A percentile compares a stretch with the other conserved stretches of the same genome.
Evolutionary conservation across 768 basidiomycete genomes (phyloP).

Genomic region (Termitomyces sp.): DNA sequence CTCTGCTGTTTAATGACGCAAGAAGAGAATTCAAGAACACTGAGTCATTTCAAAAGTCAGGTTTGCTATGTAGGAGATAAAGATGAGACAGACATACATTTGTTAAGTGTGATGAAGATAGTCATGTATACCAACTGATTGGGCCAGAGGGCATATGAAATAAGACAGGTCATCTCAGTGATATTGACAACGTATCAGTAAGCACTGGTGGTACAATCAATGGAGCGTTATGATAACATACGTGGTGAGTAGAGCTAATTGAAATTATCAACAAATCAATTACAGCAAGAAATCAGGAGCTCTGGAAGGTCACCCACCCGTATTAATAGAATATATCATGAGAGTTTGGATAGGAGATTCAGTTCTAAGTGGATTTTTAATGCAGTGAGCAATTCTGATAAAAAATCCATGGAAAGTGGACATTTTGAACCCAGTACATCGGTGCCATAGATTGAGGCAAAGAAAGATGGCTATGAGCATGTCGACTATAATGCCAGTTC

Average conservation of each 20-base stretch:
- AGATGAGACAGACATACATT: constrained; percentile 7
- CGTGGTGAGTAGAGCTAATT: constrained; percentile 12
- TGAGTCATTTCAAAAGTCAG: background rate
- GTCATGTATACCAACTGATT: constrained; percentile 14
- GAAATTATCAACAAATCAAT: background rate
- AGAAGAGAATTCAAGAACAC: constrained; percentile 19
- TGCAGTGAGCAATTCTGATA: background rate
- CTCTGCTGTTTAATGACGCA: constrained; percentile 16
- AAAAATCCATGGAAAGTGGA: background rate
- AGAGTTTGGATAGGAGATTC: constrained; percentile 6
- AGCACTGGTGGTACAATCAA: too few species aligned
- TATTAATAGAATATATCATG: constrained; percentile 11
- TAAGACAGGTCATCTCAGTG: constrained; percentile 3
- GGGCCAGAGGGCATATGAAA: constrained; percentile 18
- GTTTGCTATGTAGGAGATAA: background rate
- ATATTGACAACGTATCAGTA: too few species aligned
- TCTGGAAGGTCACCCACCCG: background rate
- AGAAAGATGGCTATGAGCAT: constrained; percentile 11
- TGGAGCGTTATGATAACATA: background rate
- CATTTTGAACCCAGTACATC: constrained; percentile 11
- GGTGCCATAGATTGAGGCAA: constrained; percentile 1
- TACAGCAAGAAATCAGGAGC: too few species aligned
- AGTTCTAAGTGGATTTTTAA: background rate
- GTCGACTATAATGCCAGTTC: constrained; percentile 11
- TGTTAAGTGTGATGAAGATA: constrained; percentile 17